A percentile compares a stretch with the other conserved stretches of the same genome.
These are phyloP conservation scores for Colletotrichum musicola DNA, from an alignment of 2,329 filamentous ascomycete species.

Conservation along the genomic window DNA sequence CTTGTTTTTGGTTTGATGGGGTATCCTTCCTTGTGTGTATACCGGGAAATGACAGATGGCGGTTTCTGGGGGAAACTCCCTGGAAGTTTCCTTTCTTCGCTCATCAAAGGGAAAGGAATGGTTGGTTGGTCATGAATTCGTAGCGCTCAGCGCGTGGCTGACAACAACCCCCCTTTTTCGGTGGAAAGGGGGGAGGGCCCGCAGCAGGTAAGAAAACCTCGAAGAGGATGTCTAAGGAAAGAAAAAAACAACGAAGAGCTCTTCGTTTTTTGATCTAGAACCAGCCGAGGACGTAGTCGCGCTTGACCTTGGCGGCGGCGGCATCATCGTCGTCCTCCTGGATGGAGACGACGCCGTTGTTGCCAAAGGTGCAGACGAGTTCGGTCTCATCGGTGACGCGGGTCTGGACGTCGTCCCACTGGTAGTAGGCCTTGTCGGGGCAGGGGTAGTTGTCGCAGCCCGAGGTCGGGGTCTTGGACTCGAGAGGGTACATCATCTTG, in stretches of 20 bases:
- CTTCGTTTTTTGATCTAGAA: background rate
- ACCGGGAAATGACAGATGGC: slow-evolving; percentile 12
- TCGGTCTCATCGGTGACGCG: slow-evolving; percentile 62
- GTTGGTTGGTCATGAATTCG: slow-evolving; percentile 27
- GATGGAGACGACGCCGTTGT: slow-evolving; percentile 45
- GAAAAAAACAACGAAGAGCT: background rate
- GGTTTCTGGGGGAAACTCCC: slow-evolving; percentile 5
- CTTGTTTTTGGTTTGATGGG: slow-evolving; percentile 15
- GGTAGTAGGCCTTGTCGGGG: slow-evolving; percentile 66
- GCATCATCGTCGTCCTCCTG: slow-evolving; percentile 34
- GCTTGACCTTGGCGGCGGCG: slow-evolving; percentile 43
- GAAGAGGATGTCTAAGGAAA: background rate
- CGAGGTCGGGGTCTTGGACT: slow-evolving; percentile 54
- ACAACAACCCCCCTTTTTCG: too few species aligned
- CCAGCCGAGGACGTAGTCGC: slow-evolving; percentile 51
- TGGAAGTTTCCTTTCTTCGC: background rate
- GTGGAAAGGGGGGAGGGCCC: too few species aligned
- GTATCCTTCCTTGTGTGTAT: slow-evolving; percentile 25
- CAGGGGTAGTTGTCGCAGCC: slow-evolving; percentile 67
- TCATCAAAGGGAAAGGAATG: slow-evolving; percentile 6
- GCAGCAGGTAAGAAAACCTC: background rate
- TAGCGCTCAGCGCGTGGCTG: slow-evolving; percentile 34
- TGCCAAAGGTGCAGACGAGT: slow-evolving; percentile 65
- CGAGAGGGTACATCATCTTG: slow-evolving; percentile 66
- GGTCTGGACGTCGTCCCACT: slow-evolving; percentile 67